Evolutionary conservation across 2,329 filamentous ascomycete genomes (phyloP).

Genomic region (Gremmenia infestans): DNA sequence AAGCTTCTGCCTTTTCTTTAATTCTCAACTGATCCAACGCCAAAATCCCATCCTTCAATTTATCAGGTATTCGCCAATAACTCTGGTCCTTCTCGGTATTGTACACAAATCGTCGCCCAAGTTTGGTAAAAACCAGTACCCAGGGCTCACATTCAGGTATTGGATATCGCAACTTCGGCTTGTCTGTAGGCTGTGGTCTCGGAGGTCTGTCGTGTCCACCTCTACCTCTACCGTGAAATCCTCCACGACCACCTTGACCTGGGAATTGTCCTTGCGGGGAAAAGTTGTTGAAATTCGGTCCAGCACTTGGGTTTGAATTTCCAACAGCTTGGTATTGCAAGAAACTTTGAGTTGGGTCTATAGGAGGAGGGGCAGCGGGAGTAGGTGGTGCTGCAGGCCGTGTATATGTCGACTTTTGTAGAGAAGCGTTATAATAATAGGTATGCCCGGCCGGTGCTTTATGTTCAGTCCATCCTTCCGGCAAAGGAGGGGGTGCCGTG

Average conservation of each 20-base stretch:
- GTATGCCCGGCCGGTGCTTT: conserved; percentile 77
- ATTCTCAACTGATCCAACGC: conserved; percentile 69
- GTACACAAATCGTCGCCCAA: conserved; percentile 84
- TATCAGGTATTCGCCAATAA: conserved; percentile 90
- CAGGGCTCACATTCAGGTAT: conserved; percentile 84
- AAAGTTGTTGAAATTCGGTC: conserved; percentile 28
- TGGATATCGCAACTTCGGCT: conserved; percentile 70
- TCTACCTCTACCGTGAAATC: conserved; percentile 44
- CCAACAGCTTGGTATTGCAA: conserved; percentile 38
- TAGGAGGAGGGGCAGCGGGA: conserved; percentile 19
- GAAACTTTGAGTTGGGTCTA: conserved; percentile 35
- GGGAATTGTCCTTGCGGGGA: conserved; percentile 16
- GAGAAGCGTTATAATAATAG: conserved; percentile 82
- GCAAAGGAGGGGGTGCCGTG: conserved; percentile 53
- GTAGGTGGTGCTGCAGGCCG: conserved; percentile 51
- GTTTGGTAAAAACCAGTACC: conserved; percentile 89
- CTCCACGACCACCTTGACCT: conserved; percentile 29
- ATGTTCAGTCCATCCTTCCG: conserved; percentile 87
- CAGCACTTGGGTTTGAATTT: conserved; percentile 35
- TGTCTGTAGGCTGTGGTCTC: conserved; percentile 66
- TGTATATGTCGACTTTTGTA: conserved; percentile 82
- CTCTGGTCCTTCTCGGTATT: conserved; percentile 82
- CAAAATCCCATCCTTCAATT: conserved; percentile 73
- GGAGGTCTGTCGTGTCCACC: conserved; percentile 48
- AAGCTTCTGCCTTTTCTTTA: conserved; percentile 46